phyloP scores from a whole-genome alignment of 2,329 filamentous ascomycete genomes.

The Paramyrothecium sp. region DNA sequence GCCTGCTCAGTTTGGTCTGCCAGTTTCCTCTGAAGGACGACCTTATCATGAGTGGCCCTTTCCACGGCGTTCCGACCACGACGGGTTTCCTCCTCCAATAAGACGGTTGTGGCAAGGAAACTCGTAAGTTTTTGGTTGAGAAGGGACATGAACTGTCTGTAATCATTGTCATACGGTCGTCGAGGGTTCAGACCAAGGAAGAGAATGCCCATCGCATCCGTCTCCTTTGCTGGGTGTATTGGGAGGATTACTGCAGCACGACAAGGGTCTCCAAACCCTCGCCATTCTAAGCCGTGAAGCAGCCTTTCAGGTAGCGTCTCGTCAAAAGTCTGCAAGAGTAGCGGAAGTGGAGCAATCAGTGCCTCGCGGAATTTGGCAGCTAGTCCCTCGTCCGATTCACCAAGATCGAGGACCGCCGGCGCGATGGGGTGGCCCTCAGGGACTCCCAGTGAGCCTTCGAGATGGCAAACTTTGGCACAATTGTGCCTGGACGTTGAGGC shows the following conservation, averaged over 20 bases:
- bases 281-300: conserved; percentile 57
- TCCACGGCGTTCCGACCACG: conserved; percentile 46
- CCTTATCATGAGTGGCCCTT: conserved; percentile 65
- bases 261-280: conserved; percentile 65
- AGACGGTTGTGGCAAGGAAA: conserved; percentile 66
- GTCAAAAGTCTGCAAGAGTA: conserved; percentile 40
- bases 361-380: conserved; percentile 38
- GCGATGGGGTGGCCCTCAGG: conserved; percentile 41
- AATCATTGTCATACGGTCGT: conserved; percentile 71
- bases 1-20: conserved; percentile 52
- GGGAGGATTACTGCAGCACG: conserved; percentile 67
- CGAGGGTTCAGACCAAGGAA: conserved; percentile 70
- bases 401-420: conserved; percentile 34
- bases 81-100: conserved; percentile 69
- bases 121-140: conserved; percentile 59
- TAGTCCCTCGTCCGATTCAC: conserved; percentile 33
- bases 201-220: conserved; percentile 65
- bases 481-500: conserved; percentile 24
- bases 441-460: conserved; percentile 46
- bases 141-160: conserved; percentile 62
- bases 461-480: conserved; percentile 33
- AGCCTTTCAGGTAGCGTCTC: conserved; percentile 57
- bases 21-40: conserved; percentile 64
- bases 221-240: conserved; percentile 64
- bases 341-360: conserved; percentile 32